Base-by-base conservation (phyloP, 2,329 filamentous ascomycete species). In the Beauveria australis region DNA sequence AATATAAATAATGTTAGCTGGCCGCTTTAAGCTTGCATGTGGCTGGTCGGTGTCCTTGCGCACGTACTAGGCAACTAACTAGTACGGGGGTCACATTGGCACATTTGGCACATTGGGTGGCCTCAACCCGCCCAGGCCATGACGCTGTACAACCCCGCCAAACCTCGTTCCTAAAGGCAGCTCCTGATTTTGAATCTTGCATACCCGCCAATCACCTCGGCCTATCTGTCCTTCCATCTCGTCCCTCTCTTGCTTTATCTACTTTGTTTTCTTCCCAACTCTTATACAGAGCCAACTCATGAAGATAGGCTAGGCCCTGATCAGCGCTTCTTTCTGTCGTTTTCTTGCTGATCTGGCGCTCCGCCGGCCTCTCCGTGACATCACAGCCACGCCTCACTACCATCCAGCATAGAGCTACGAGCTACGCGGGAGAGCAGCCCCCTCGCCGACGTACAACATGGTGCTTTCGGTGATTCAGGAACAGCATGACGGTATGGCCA, bases 401-500 rank as follows among this genome's bases (percentile, higher is more conserved):
- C 19, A 16, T 14, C 7, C 30, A 4, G 10, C n/a, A 14, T 18
- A 40, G 37, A 59, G 40, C 57, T 30, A 46, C 33, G 37, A 59
- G 40, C 57, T 30, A 37, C 33, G 33, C 37, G 52, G 52, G 52
- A 24, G 37, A 33, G 46, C 44, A 48, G 44, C 52, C 28, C 40
- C 62, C 57, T 62, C 64, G 65, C 62, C 64, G 63, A 24, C 24
- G 7, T 18, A 75, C 79, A 86, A 74, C 69, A 96, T 96, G 91
- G 88, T 85, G 69, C 80, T 89, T 75, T 96, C 92, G 66, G 84
- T 92, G 69, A 88, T 96, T 71, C 86, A 92, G 71, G 86, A 92
- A 70, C 91, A 96, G 80, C 88, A 87, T 58, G 70, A 76, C 69
- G 71, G 75, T 77, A 65, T 19, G 19, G 12, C 30, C 16, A 10